Base-by-base conservation (phyloP, 768 basidiomycete species). In the Tulasnella sp. region DNA sequence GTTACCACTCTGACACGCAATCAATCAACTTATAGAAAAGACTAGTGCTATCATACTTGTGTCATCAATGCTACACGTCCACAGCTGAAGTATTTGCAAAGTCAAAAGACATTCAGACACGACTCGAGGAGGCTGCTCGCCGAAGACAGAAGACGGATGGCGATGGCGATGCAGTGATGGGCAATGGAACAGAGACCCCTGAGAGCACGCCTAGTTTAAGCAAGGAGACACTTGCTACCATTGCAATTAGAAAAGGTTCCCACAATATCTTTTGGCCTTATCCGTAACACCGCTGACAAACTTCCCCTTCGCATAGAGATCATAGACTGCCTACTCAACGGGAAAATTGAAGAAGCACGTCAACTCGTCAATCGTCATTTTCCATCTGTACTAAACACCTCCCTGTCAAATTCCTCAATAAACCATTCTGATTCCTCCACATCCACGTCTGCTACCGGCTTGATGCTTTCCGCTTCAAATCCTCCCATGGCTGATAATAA, bases 41-140 rank as follows among this genome's bases (percentile, higher is more conserved):
- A 40, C 48, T 89, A 40, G 79, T 89, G 13, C 68, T 89, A 32
- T 79, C 84, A 58, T 89, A 87, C 60, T 73, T 90, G 1, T 76
- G 75, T 48, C 83, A 88, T 58, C 72, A 76, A 34, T 81, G 80
- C 53, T 84, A 79, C 63, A 74, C 76, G n/a, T 66, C 67, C 33
- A 85, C 87, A 0, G 83, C 83, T 2, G 69, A 70, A 29, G 79
- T 78, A 0, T 85, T 90, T 56, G 70, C 72, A 5, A 67, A 69
- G 35, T 16, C 32, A 33, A 44, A 37, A 33, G 22, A 34, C 40
- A 32, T 41, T 31, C 19, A 37, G 16, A 16, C 37, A 40, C n/a
- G 29, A 20, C 39, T 51, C 6, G 49, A 40, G 49, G 49, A 41
- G 27, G 31, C 22, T 16, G 40, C 19, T n/a, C 16, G 31, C 25